A percentile compares a stretch with the other conserved stretches of the same genome.
Evolutionary conservation across 106 monocot genomes (phyloP).

Genomic region (Platanthera zijinensis): DNA sequence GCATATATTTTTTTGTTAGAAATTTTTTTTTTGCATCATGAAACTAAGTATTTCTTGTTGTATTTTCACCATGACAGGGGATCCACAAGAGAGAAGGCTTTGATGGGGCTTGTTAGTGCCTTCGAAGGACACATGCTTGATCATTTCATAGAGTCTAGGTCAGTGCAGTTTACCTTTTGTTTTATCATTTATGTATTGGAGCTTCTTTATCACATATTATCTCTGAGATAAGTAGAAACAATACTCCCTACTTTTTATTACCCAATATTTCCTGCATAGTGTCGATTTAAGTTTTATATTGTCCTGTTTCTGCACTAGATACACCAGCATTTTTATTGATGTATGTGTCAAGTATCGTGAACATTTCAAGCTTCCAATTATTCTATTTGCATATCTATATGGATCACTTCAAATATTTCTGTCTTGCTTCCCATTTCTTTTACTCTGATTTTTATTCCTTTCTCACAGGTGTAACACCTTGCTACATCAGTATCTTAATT

Average conservation of each 20-base stretch:
- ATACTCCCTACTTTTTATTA: background rate
- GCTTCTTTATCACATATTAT: background rate
- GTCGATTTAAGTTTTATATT: background rate
- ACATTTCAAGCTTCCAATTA: background rate
- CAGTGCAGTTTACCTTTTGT: constrained; percentile 5
- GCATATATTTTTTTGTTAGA: background rate
- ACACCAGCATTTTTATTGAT: background rate
- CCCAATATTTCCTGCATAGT: background rate
- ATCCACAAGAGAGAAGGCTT: constrained; percentile 43
- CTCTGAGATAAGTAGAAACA: background rate
- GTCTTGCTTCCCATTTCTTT: background rate
- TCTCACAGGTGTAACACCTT: constrained; percentile 55
- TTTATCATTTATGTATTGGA: background rate
- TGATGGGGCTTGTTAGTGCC: constrained; percentile 42
- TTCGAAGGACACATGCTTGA: constrained; percentile 45
- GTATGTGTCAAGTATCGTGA: background rate
- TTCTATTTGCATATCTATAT: background rate
- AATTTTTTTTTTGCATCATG: background rate
- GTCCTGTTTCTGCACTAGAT: background rate
- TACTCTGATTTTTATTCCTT: background rate
- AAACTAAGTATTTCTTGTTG: background rate
- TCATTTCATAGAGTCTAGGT: constrained; percentile 46
- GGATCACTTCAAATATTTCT: background rate
- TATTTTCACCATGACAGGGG: constrained; percentile 20
- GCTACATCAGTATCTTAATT: constrained; percentile 57